phyloP scores from a whole-genome alignment of 345 rosid species.

The Triadica sebifera region DNA sequence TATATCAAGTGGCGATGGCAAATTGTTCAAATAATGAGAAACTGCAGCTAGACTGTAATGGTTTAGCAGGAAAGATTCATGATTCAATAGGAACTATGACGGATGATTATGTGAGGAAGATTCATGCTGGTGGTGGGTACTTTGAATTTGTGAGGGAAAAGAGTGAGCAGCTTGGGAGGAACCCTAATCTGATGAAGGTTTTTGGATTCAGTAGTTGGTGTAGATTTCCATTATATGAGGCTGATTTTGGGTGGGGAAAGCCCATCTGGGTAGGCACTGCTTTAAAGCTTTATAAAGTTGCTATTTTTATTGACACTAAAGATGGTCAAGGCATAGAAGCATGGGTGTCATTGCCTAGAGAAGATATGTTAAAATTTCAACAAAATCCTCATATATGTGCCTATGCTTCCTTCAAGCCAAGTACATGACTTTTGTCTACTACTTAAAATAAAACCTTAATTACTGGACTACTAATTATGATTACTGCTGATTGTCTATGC shows the following conservation, averaged over 20 bases:
- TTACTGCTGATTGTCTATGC: no score
- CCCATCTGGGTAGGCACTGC: constrained; percentile 25
- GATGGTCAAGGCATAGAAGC: constrained; percentile 31
- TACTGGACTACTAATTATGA: no score
- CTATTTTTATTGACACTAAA: constrained; percentile 13
- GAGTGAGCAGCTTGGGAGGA: background rate
- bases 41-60: background rate
- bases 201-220: constrained; percentile 27
- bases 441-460: no score
- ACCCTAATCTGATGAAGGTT: background rate
- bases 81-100: constrained; percentile 13
- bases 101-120: constrained; percentile 15
- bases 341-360: constrained; percentile 26
- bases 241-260: constrained; percentile 39
- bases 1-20: constrained; percentile 19
- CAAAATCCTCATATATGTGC: constrained; percentile 14
- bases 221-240: constrained; percentile 24
- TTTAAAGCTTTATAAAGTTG: constrained; percentile 1
- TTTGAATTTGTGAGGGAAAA: background rate
- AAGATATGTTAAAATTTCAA: constrained; percentile 26
- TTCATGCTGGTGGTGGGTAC: constrained; percentile 15
- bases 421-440: no score
- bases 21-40: constrained; percentile 1
- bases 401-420: constrained; percentile 22
- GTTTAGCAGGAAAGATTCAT: constrained; percentile 16